Conservation (phyloP, 495 filamentous ascomycete species). For the Cercophora sp. region DNA sequence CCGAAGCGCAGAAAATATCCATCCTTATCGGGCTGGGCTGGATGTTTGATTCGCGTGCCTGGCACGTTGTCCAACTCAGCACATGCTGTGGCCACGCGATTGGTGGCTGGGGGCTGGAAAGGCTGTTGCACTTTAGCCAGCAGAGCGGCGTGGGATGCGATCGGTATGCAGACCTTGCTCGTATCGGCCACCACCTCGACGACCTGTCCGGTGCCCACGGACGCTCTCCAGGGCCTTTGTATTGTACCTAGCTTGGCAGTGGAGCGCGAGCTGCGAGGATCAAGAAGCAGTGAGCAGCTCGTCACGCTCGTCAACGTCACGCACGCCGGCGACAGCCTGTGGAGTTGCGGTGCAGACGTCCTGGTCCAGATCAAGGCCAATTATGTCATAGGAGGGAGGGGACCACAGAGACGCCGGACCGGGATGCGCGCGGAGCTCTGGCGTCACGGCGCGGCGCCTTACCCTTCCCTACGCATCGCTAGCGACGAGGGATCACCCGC, state of each 20-base stretch:
- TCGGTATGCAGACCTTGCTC: conserved; percentile 1
- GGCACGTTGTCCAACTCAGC: too few relatives aligned
- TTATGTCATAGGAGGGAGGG: conserved; percentile 11
- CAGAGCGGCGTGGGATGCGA: too few relatives aligned
- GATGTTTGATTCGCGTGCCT: not conserved
- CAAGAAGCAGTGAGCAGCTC: too few relatives aligned
- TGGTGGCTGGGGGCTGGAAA: not conserved
- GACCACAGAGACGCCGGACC: not conserved
- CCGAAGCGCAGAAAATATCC: not conserved
- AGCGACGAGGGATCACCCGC: not conserved
- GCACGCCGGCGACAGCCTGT: too few relatives aligned
- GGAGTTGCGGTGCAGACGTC: too few relatives aligned
- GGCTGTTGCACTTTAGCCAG: not conserved
- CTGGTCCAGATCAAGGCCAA: too few relatives aligned
- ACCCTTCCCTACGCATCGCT: not conserved
- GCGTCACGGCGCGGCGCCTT: not conserved
- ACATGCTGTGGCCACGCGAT: too few relatives aligned
- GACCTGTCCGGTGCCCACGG: too few relatives aligned
- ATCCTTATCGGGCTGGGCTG: conserved; percentile 1
- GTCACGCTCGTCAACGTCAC: too few relatives aligned
- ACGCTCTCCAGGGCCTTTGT: too few relatives aligned
- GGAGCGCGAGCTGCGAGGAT: too few relatives aligned
- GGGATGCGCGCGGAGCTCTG: not conserved
- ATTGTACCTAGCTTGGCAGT: too few relatives aligned
- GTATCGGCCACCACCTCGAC: not conserved